Evolutionary conservation across 2,329 filamentous ascomycete genomes (phyloP), one percentile per base, ranked within the genome.

Genomic region (Aspergillus sp.): DNA sequence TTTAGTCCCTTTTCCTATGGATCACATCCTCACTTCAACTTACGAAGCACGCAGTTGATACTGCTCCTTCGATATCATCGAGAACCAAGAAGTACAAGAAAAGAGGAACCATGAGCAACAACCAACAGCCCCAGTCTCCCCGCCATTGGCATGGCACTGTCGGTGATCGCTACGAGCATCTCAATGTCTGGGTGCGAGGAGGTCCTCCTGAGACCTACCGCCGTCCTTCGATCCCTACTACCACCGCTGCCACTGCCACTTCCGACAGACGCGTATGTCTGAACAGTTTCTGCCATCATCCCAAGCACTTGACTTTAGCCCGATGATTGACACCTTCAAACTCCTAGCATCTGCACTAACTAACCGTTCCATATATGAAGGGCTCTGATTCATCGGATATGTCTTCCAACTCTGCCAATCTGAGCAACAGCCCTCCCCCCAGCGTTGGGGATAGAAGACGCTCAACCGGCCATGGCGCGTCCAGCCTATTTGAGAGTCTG

Each of bases 111-210:
- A 71, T 67, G 67, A 61, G 61, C 54, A 65, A 72, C 53, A 36
- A 36, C 51, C 58, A 70, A 7, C 45, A 62, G 25, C 55, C 61
- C 7, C 58, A 61, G 19, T 60, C 69, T 36, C 65, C 66, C 23
- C 73, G 73, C 48, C 68, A 77, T 65, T 77, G 74, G 74, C 72
- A 76, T 61, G 75, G 74, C 51, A 59, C 4, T 13, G 13, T 69
- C 32, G 75, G 74, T 32, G 62, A 75, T 50, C 72, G 75, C 55
- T 60, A 77, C 60, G 71, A 77, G 49, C 75, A 76, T 52, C 67
- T 63, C 41, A 77, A 75, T 53, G 72, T 73, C 60, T 77, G 74
- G 74, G 69, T 73, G 58, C 63, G 57, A 30, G 75, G 75, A 28
- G 75, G 74, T 17, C 59, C 61, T 41, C 41, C 65, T 2, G 54